phyloP scores from a whole-genome alignment of 2,329 filamentous ascomycete genomes.

The Orbilia ellipsospora region DNA sequence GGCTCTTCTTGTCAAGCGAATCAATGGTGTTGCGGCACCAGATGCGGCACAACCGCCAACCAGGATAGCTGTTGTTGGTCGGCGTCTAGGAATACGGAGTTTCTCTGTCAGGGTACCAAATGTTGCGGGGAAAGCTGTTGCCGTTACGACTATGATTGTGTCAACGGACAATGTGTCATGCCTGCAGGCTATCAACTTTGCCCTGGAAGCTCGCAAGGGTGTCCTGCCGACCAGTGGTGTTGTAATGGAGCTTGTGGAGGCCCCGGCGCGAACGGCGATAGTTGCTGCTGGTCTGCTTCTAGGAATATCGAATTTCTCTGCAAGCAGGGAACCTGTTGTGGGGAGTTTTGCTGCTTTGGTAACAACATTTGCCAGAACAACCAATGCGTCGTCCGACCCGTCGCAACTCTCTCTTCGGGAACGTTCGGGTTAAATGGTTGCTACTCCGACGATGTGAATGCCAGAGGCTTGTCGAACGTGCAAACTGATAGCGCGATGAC shows the following conservation, averaged over 20 bases:
- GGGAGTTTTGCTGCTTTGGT: neutral
- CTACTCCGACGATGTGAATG: neutral
- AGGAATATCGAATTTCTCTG: neutral
- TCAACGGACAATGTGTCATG: constrained; percentile 9
- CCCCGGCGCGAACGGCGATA: constrained; percentile 21
- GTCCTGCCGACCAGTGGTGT: constrained; percentile 24
- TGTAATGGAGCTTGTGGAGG: constrained; percentile 24
- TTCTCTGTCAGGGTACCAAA: neutral
- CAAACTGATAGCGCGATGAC: neutral
- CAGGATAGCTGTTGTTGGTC: constrained; percentile 17
- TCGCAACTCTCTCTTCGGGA: neutral
- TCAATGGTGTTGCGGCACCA: constrained; percentile 6
- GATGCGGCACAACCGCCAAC: neutral
- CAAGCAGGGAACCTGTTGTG: constrained; percentile 3
- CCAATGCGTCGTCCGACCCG: constrained; percentile 14
- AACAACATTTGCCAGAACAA: constrained; percentile 13
- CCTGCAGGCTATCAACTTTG: constrained; percentile 12
- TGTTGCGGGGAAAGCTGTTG: constrained; percentile 22
- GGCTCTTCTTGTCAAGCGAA: neutral
- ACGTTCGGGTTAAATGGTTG: too few species aligned
- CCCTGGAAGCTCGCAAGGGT: neutral
- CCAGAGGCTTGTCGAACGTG: neutral
- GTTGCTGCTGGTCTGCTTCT: constrained; percentile 25
- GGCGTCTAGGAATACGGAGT: neutral
- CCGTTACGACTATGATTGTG: constrained; percentile 3